Conservation (phyloP, 257 asterid species). For the Perilla frutescens region DNA sequence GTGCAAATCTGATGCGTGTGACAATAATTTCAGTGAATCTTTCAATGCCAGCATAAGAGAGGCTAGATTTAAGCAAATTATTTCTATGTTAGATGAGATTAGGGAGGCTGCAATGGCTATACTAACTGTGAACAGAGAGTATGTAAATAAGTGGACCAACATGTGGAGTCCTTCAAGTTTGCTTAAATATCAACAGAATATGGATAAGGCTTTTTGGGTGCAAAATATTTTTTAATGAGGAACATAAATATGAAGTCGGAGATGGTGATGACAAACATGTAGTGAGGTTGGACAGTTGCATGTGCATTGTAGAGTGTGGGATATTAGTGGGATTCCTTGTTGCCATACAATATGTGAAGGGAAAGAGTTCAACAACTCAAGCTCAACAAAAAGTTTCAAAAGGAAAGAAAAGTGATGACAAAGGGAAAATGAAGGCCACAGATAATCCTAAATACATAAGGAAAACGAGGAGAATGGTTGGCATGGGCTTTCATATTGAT, state of each 20-base stretch:
- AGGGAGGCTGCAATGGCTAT: neutral
- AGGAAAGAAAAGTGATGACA: no score
- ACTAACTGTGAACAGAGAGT: neutral
- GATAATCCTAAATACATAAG: neutral
- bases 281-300: no score
- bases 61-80: neutral
- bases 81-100: neutral
- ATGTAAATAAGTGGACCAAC: neutral
- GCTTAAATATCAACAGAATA: neutral
- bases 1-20: neutral
- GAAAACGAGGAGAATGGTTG: neutral
- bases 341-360: no score
- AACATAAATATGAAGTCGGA: neutral
- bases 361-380: no score
- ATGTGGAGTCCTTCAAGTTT: neutral
- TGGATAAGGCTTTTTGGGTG: neutral
- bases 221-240: neutral
- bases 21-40: neutral
- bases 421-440: neutral
- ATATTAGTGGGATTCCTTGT: no score
- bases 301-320: no score
- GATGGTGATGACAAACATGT: neutral
- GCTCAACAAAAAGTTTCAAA: no score
- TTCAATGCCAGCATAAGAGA: neutral
- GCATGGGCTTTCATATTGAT: neutral